Percentiles rank a stretch among this genome's conserved stretches.
Evolutionary conservation across 1,139 yeast genomes (phyloP).

Genomic region (Meyerozyma athensensis): DNA sequence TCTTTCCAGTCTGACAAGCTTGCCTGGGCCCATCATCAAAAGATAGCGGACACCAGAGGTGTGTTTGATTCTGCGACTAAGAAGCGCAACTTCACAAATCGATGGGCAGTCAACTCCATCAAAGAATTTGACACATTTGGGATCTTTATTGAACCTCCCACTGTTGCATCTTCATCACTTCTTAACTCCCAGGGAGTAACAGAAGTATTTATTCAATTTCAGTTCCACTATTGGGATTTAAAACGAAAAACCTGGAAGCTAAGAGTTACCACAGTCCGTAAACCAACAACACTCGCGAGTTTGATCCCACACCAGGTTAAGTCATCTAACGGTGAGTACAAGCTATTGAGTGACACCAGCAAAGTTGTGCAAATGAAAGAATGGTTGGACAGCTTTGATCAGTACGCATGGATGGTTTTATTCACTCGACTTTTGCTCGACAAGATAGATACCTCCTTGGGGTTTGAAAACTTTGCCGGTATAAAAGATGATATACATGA

Average conservation of each 20-base stretch:
- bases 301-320: slow-evolving; percentile 14
- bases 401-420: slow-evolving; percentile 26
- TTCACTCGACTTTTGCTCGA: slow-evolving; percentile 29
- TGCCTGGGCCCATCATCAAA: slow-evolving; percentile 21
- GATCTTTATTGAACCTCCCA: slow-evolving; percentile 29
- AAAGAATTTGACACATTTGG: slow-evolving; percentile 21
- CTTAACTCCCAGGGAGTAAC: slow-evolving; percentile 15
- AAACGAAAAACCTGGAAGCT: slow-evolving; percentile 18
- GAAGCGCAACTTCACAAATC: slow-evolving; percentile 31
- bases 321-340: slow-evolving; percentile 14
- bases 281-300: slow-evolving; percentile 27
- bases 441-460: slow-evolving; percentile 32
- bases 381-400: slow-evolving; percentile 28
- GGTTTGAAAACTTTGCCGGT: slow-evolving; percentile 30
- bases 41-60: slow-evolving; percentile 32
- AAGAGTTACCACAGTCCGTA: slow-evolving; percentile 25
- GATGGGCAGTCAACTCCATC: slow-evolving; percentile 28
- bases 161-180: slow-evolving; percentile 20
- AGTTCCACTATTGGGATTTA: slow-evolving; percentile 25
- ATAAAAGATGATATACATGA: slow-evolving; percentile 23
- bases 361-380: slow-evolving; percentile 23
- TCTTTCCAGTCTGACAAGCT: slow-evolving; percentile 23
- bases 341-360: slow-evolving; percentile 16
- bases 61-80: slow-evolving; percentile 28
- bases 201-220: slow-evolving; percentile 29